These are phyloP conservation scores for Spergularia azorica DNA, from an alignment of 179 eudicot genomes.

Conservation along the genomic window DNA sequence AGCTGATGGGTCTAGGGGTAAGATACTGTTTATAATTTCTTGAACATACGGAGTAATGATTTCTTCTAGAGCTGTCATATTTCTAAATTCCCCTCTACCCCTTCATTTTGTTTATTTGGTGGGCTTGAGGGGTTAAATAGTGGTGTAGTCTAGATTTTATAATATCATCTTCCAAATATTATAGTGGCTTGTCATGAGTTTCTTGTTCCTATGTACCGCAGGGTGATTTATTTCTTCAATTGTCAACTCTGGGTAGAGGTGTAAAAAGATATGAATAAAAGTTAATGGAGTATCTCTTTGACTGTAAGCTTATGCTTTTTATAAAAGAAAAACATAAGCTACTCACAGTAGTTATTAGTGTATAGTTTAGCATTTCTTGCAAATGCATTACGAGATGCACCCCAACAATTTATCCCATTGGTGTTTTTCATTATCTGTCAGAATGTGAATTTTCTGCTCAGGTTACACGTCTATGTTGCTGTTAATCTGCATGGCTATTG, in stretches of 20 bases:
- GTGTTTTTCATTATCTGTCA: neutral
- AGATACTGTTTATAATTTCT: constrained; percentile 12
- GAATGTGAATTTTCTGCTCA: neutral
- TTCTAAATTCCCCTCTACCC: neutral
- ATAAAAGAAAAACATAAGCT: neutral
- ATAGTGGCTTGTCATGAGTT: neutral
- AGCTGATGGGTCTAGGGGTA: constrained; percentile 82
- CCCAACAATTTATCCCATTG: neutral
- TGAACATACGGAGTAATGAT: neutral
- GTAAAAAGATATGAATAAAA: neutral
- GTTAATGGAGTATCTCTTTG: no score
- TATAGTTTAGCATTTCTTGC: neutral
- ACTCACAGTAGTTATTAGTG: neutral
- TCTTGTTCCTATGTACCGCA: neutral
- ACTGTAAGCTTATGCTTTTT: no score
- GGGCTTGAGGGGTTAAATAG: neutral
- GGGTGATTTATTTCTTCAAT: neutral
- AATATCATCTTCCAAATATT: no score
- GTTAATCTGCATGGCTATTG: neutral
- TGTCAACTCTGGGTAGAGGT: neutral
- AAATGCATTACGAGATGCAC: neutral
- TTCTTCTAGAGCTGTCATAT: neutral
- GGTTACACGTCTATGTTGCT: neutral
- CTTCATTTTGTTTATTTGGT: neutral
- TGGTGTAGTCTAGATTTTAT: no score